Evolutionary conservation across 2,329 filamentous ascomycete species (phyloP).

Genomic region (Xylariomycetidae sp.): DNA sequence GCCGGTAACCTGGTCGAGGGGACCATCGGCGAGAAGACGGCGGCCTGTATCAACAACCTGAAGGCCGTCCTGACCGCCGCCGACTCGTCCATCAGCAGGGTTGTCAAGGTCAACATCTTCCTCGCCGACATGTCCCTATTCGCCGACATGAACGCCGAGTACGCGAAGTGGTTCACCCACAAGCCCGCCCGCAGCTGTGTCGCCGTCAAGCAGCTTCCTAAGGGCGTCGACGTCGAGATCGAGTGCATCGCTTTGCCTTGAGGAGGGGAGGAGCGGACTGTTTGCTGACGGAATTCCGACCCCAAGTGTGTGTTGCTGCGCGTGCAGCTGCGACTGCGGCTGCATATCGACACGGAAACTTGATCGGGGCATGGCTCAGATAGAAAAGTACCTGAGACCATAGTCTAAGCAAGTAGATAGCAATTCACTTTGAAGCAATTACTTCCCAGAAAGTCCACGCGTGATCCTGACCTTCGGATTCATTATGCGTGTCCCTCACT

Average conservation of each 20-base stretch:
- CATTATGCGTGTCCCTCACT: too few relatives aligned
- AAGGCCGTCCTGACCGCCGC: slow-evolving; percentile 78
- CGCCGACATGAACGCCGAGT: slow-evolving; percentile 78
- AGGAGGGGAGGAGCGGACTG: slow-evolving; percentile 2
- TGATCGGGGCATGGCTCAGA: too few relatives aligned
- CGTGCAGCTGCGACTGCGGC: neutral
- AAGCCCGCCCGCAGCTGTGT: slow-evolving; percentile 89
- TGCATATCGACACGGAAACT: too few relatives aligned
- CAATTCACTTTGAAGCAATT: too few relatives aligned
- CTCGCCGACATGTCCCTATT: slow-evolving; percentile 89
- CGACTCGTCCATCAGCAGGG: slow-evolving; percentile 69
- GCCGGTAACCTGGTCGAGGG: slow-evolving; percentile 53
- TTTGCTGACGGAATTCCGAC: neutral
- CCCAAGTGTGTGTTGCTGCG: neutral
- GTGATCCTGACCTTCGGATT: too few relatives aligned
- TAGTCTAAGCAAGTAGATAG: too few relatives aligned
- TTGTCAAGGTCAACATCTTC: slow-evolving; percentile 92
- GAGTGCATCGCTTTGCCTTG: slow-evolving; percentile 73
- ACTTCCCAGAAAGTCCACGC: too few relatives aligned
- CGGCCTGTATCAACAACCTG: slow-evolving; percentile 68
- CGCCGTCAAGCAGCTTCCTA: slow-evolving; percentile 82
- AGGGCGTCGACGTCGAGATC: slow-evolving; percentile 84
- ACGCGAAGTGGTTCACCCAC: slow-evolving; percentile 76
- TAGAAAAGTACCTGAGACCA: too few relatives aligned
- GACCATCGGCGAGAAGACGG: slow-evolving; percentile 59